phyloP scores from a whole-genome alignment of 352 stramenopile genomes.

The Hyaloperonospora brassicae region DNA sequence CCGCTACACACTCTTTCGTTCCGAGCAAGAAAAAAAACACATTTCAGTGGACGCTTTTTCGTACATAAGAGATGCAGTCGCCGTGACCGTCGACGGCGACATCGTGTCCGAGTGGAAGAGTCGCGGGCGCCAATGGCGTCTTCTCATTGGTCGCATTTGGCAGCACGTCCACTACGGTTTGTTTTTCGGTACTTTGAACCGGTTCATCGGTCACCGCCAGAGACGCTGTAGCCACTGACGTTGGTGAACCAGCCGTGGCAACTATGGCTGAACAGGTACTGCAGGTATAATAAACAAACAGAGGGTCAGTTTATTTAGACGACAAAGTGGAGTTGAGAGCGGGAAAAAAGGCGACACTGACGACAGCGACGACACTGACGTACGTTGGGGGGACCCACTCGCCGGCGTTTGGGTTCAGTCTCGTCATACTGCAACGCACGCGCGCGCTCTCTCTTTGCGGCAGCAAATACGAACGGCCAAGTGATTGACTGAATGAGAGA shows the following conservation, averaged over 20 bases:
- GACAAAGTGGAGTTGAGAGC: background rate
- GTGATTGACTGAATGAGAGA: too few relatives aligned
- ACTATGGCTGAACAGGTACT: conserved; percentile 25
- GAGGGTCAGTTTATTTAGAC: background rate
- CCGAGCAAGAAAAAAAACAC: background rate
- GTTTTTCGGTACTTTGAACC: background rate
- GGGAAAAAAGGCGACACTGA: conserved; percentile 2
- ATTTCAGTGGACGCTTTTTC: background rate
- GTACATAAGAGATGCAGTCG: conserved; percentile 31
- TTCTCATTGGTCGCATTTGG: conserved; percentile 1
- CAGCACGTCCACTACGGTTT: conserved; percentile 2
- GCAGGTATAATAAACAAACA: conserved; percentile 2
- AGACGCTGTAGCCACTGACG: conserved; percentile 11
- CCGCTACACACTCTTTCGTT: too few relatives aligned
- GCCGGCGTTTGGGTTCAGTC: conserved; percentile 77
- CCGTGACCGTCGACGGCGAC: conserved; percentile 20
- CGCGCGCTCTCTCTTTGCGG: too few relatives aligned
- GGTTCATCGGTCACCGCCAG: conserved; percentile 3
- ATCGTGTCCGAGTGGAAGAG: conserved; percentile 12
- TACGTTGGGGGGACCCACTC: conserved; percentile 53
- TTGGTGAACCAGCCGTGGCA: conserved; percentile 14
- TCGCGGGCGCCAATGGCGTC: conserved; percentile 12
- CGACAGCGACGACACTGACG: conserved; percentile 25
- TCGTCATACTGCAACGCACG: conserved; percentile 23
- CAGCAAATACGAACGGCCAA: too few relatives aligned